Base-by-base conservation (phyloP, 257 asterid genomes). In the Petrea volubilis region DNA sequence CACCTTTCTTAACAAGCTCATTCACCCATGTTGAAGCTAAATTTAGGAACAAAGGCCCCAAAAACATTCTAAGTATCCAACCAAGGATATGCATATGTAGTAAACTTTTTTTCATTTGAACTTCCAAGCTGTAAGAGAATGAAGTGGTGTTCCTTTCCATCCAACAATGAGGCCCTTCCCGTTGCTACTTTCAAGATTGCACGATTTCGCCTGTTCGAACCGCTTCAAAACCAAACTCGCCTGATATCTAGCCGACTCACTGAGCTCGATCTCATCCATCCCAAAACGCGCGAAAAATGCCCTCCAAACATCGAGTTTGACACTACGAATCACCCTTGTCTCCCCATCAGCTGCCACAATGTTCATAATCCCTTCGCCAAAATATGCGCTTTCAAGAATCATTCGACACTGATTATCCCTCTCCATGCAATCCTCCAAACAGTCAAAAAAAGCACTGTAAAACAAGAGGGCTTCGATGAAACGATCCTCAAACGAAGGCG, bases 271-370 rank as follows among this genome's bases (percentile, higher is more conserved):
- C 31, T 82, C 90, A 59, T 25, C 61, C 82, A 86, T 80, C 17
- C 92, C 86, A 58, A 84, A 82, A 70, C 90, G 58, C 55, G 36
- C 47, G 0, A 89, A 76, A 50, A 67, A 89, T 61, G 82, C 85
- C 75, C 93, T 85, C 96, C 96, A 89, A 0, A 89, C 96, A n/a
- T 82, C 74, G n/a, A 82, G 18, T 58, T 71, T 89, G 59, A 85
- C 93, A 52, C 75, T 87, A 64, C 96, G 60, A 5, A 72, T 75
- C 51, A 82, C 60, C 73, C 96, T 75, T 13, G 83, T 77, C n/a
- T 78, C 72, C 0, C 82, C 93, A 17, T 85, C 91, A 0, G 67
- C 72, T 20, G 88, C 87, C 12, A 89, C 82, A 29, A 82, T 89
- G 78, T 86, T 83, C 18, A 59, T 13, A 13, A 89, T 87, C 79